Conservation (phyloP, 2,329 filamentous ascomycete species). For the Stemphylium lycopersici region DNA sequence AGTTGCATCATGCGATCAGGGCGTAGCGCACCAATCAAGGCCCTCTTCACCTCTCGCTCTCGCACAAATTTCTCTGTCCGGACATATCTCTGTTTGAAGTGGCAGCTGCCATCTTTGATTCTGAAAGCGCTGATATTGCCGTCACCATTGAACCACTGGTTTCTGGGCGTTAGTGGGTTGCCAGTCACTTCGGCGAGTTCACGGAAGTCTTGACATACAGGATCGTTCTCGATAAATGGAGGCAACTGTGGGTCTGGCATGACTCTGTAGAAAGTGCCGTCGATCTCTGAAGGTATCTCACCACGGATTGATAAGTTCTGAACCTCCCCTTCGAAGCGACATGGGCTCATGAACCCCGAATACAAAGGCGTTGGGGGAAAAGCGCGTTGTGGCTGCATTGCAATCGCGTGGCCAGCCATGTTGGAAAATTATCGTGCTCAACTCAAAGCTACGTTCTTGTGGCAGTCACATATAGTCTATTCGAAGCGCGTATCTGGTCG, state of each 20-base stretch:
- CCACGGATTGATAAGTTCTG: slow-evolving; percentile 14
- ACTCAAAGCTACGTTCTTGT: too few species aligned
- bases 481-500: too few species aligned
- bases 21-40: slow-evolving; percentile 8
- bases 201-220: slow-evolving; percentile 11
- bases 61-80: slow-evolving; percentile 37
- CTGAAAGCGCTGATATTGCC: slow-evolving; percentile 41
- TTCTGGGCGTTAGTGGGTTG: neutral
- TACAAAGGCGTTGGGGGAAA: neutral
- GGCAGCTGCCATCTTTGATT: slow-evolving; percentile 36
- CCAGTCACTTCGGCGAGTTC: neutral
- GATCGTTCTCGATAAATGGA: slow-evolving; percentile 19
- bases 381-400: too few species aligned
- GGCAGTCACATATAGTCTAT: too few species aligned
- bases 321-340: slow-evolving; percentile 18
- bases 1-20: slow-evolving; percentile 18
- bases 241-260: slow-evolving; percentile 31
- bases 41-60: slow-evolving; percentile 24
- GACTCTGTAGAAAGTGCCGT: slow-evolving; percentile 28
- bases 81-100: slow-evolving; percentile 42
- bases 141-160: slow-evolving; percentile 32
- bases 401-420: too few species aligned
- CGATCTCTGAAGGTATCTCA: slow-evolving; percentile 11
- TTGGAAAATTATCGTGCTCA: too few species aligned
- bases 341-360: slow-evolving; percentile 8